Conservation (phyloP, 2,329 filamentous ascomycete genomes). For the Colletotrichum gloeosporioides region DNA sequence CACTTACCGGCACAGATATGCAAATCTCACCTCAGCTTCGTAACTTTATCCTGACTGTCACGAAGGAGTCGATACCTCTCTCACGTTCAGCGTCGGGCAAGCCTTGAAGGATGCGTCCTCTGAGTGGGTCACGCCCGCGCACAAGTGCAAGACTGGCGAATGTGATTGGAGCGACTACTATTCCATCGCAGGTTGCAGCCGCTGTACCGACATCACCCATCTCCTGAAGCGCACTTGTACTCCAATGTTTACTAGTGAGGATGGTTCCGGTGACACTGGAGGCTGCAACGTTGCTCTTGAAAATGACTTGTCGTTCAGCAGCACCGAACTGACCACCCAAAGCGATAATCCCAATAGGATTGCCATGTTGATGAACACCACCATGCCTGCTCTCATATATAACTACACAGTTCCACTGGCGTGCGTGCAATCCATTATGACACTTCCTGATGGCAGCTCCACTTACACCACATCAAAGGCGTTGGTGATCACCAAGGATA, state of each 20-base stretch:
- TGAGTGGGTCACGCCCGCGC: neutral
- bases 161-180: neutral
- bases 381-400: neutral
- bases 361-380: constrained; percentile 5
- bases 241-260: neutral
- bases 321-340: neutral
- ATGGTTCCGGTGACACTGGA: neutral
- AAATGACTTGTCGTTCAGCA: neutral
- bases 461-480: neutral
- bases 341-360: neutral
- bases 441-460: neutral
- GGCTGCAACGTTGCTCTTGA: neutral
- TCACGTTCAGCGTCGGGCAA: neutral
- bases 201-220: neutral
- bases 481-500: neutral
- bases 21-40: neutral
- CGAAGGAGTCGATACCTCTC: neutral
- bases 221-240: neutral
- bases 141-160: neutral
- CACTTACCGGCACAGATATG: neutral
- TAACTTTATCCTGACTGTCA: neutral
- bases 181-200: neutral
- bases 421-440: constrained; percentile 3
- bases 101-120: neutral
- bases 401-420: neutral